A percentile compares a stretch with the other conserved stretches of the same genome.
These are phyloP conservation scores for Gloeostereum incarnatum DNA, from an alignment of 768 basidiomycete genomes.

Conservation along the genomic window DNA sequence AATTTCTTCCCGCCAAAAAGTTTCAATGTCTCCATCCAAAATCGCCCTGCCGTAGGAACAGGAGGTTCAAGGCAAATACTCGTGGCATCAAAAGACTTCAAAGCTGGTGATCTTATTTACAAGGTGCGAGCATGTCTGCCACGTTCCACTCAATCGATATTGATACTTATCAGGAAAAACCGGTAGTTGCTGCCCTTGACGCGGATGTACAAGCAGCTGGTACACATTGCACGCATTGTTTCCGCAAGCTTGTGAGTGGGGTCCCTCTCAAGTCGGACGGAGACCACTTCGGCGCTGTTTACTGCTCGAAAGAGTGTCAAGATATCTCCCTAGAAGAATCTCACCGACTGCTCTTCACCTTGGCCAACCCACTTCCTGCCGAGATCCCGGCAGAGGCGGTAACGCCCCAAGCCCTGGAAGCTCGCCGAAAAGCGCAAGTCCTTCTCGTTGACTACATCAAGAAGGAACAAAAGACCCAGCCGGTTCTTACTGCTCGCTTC, in stretches of 20 bases:
- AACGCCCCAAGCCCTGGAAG: constrained; percentile 23
- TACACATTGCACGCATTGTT: constrained; percentile 66
- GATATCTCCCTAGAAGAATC: constrained; percentile 45
- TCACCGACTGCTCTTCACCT: constrained; percentile 63
- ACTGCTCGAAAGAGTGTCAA: constrained; percentile 69
- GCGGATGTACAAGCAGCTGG: constrained; percentile 59
- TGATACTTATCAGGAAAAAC: constrained; percentile 48
- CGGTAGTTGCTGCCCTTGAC: constrained; percentile 65
- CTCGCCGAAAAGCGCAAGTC: constrained; percentile 49
- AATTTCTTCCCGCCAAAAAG: constrained; percentile 65
- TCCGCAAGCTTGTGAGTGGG: constrained; percentile 44
- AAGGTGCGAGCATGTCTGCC: constrained; percentile 31
- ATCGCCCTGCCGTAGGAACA: constrained; percentile 14
- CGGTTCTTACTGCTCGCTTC: constrained; percentile 60
- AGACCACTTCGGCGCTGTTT: constrained; percentile 50
- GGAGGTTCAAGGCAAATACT: constrained; percentile 40
- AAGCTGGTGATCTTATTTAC: constrained; percentile 69
- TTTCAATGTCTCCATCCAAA: constrained; percentile 57
- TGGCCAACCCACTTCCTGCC: constrained; percentile 50
- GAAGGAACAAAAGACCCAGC: constrained; percentile 28
- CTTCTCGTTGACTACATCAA: constrained; percentile 49
- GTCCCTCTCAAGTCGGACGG: constrained; percentile 32
- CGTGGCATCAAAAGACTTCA: constrained; percentile 57
- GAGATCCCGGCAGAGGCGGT: constrained; percentile 22
- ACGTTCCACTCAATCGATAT: background rate